Evolutionary conservation across 129 eudicot species (phyloP), one percentile per base, ranked within the genome.

Genomic region (Sambucus nigra): DNA sequence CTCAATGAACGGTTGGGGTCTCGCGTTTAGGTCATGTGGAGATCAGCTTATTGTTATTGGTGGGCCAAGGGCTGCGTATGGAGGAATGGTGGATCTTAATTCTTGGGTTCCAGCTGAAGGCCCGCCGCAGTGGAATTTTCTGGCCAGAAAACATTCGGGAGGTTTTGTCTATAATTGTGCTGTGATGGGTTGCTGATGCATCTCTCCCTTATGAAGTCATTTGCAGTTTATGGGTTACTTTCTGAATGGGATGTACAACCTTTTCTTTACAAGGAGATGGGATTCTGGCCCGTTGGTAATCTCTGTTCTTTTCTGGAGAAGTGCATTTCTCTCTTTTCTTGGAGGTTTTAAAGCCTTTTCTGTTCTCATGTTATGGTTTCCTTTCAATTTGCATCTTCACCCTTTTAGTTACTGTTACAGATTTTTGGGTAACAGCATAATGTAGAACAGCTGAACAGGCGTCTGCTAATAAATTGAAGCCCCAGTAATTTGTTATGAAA

Each of bases 121-220:
- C 40, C 73, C 76, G 25, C 82, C 82, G 7, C 69, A 66, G 41
- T 82, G 95, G 95, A 71, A 54, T 27, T 60, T 86, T 52, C 77
- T 86, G 7, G 93, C 64, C 2, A 59, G 82, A 31, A 82, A 78
- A 44, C 76, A 40, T 2, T 73, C 84, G 0, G 68, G 78, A 15
- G 73, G 77, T 18, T 86, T 86, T 73, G 95, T 86, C 49, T 81
- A 78, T 62, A 82, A 86, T 48, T 86, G 95, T 76, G 85, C 93
- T 11, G 92, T 82, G 38, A 86, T 86, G 95, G 93, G 95, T n/a
- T 86, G 93, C 60, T 86, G 73, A 85, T 46, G 47, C 59, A 47
- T 53, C 60, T 12, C 27, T 52, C 26, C 20, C 6, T 44, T 25
- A n/a, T 57, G 35, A 40, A 15, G 4, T 35, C 20, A 12, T n/a